Evolutionary conservation across 2,329 filamentous ascomycete genomes (phyloP), one percentile per base, ranked within the genome.

Genomic region (Fusarium heterosporum): DNA sequence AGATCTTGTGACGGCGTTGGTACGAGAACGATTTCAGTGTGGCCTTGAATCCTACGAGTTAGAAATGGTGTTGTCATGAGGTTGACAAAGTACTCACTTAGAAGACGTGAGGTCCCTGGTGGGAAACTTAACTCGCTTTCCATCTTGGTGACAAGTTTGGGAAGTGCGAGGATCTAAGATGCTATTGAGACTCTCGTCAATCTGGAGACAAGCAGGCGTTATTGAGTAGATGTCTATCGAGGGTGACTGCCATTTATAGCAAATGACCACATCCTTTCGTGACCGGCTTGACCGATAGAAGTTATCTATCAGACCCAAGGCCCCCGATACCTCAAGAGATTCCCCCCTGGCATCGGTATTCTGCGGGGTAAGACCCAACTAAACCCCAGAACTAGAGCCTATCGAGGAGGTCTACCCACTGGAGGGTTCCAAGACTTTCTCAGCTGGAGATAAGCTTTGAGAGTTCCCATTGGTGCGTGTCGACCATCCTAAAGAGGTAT

Each of bases 1-100:
- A 72, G 72, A 7, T 75, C 56, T 11, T 57, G 17, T 0, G 67
- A 61, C 0, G 67, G 67, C 6, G 41, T 61, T 8, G 65, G 65
- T 1, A 62, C 51, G 4, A 52, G 51, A 0, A 66, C 26, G 3
- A 61, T 30, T 12, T 59, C 55, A 13, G 36, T 56, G 2, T 34
- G 50, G 4, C 42, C 55, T 59, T 25, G 38, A 25, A 13, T 8
- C 3, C 2, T 55, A 22, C 6, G 6, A 47, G 28, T n/a, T 14
- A 12, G 28, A 17, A n/a, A 12, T 3, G 8, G 6, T 13, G 4
- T 7, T 30, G 9, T 13, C 25, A 6, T 7, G 2, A 39, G 16
- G 4, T 1, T 12, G 9, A 22, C n/a, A 4, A 6, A 6, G 38
- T 9, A 54, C 55, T 36, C 0, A 59, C 55, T 55, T 8, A 59